Base-by-base conservation (phyloP, 2,329 filamentous ascomycete species). In the Hypoxylon sp. region DNA sequence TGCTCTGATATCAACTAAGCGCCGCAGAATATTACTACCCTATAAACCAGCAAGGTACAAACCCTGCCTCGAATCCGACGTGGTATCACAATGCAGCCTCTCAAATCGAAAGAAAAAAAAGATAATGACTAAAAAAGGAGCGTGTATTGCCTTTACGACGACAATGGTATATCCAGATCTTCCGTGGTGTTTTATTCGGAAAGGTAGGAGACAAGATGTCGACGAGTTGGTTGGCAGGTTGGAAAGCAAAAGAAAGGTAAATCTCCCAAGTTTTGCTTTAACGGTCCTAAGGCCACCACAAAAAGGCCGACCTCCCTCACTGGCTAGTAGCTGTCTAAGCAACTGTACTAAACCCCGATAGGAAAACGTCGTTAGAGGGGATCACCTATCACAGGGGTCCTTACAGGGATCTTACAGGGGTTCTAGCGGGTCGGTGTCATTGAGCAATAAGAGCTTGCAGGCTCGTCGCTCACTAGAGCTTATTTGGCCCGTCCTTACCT, bases 291-390 rank as follows among this genome's bases (percentile, higher is more conserved):
- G 55, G 28, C 59, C 51, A 48, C 52, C 36, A 57, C 36, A 52
- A 52, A 58, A 65, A 36, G 34, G 21, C 64, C 64, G 61, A 60
- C 66, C 66, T 63, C 23, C 21, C 63, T 65, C 38, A 67, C 50
- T 67, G 60, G 67, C 41, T 51, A 30, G 51, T 6, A 52, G 36
- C 49, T 48, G 57, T 63, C 66, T 60, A 64, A 67, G 45, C 65
- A 70, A 52, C 48, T 28, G 28, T 41, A 36, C 68, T 71, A 69
- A 65, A 58, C 68, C 60, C 55, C 48, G 65, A 71, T 67, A 67
- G 68, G 68, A 25, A 68, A 65, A 41, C 46, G 17, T 60, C 52
- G 50, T 60, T 67, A 34, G 59, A 65, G 56, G 55, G 55, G 60
- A 60, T 46, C 53, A 50, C 62, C 65, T 70, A 66, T 68, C 53